Percentiles rank a stretch among this genome's conserved stretches.
Conservation (phyloP, 768 basidiomycete genomes). For the Macrolepiota albuminosa region DNA sequence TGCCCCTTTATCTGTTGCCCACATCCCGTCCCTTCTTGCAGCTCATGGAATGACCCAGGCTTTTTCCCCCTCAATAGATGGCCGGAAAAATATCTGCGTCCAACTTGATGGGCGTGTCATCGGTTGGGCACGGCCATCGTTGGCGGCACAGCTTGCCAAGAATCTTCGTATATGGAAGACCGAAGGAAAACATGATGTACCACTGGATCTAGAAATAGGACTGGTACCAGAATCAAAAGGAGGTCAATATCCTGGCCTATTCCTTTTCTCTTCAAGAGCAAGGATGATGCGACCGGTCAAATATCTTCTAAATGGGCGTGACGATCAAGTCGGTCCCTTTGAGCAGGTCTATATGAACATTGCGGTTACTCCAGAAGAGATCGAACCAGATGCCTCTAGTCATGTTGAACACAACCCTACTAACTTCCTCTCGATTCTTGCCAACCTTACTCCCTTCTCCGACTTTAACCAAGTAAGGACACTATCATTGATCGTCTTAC, state of each 20-base stretch:
- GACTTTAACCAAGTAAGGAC: conserved; percentile 92
- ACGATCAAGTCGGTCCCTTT: conserved; percentile 92
- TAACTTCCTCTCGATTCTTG: conserved; percentile 93
- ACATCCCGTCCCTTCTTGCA: conserved; percentile 77
- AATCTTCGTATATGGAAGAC: conserved; percentile 94
- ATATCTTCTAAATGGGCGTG: conserved; percentile 76
- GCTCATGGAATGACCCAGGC: conserved; percentile 93
- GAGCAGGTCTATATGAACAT: conserved; percentile 99
- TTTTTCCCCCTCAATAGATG: conserved; percentile 77
- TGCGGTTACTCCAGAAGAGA: conserved; percentile 85
- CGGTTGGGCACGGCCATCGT: conserved; percentile 79
- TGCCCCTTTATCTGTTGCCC: conserved; percentile 61
- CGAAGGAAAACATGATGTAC: conserved; percentile 73
- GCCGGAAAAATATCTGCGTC: conserved; percentile 75
- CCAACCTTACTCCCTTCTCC: conserved; percentile 97
- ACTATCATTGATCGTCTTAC: conserved; percentile 9
- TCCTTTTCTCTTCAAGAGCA: conserved; percentile 79
- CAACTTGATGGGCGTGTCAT: conserved; percentile 96
- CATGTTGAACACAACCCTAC: conserved; percentile 95
- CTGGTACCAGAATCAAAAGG: conserved; percentile 84
- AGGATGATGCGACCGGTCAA: conserved; percentile 99
- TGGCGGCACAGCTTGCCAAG: conserved; percentile 77
- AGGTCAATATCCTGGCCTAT: conserved; percentile 96
- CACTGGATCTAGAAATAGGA: conserved; percentile 93
- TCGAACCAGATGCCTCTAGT: conserved; percentile 69